Base-by-base conservation (phyloP, 352 stramenopile species). In the Nothophytophthora sp. region DNA sequence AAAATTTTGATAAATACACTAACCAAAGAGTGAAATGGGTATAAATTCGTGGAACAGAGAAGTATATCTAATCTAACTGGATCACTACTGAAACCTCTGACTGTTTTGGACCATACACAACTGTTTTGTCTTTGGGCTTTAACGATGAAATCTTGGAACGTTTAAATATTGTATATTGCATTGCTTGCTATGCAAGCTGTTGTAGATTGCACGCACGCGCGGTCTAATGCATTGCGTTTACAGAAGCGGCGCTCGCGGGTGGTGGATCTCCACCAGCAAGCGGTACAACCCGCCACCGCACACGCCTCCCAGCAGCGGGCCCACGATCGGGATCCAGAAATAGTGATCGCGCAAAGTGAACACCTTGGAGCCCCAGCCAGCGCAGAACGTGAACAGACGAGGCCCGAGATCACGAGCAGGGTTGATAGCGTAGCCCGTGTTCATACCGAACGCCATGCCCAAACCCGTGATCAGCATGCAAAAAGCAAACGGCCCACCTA, bases 241-340 rank as follows among this genome's bases (percentile, higher is more conserved):
- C 28, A 25, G 32, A 24, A 55, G 35, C 32, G 41, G 51, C n/a
- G 28, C 47, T 48, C 56, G 46, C 12, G 57, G 59, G 50, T 76
- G 65, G 46, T 81, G 67, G 28, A 75, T 68, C 43, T 74, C 53
- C 24, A 81, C 57, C 3, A 73, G 30, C 20, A 63, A 18, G 43
- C 52, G 54, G 54, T 81, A 81, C 13, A 55, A 19, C 5, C 54
- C 60, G 1, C 46, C 69, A 23, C 67, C 65, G 7, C 57, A 13
- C 1, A 62, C 55, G 6, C 68, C 74, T 4, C 74, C 70, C 0
- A 80, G 1, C 9, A 81, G 32, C 11, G 67, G 64, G 19, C 43
- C 56, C 0, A 81, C 64, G 30, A 85, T 60, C 18, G 73, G 70
- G 28, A 83, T 64, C 73, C 68, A 83, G 45, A 79, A 83, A 67